These are phyloP conservation scores for Spathaspora hagerdaliae DNA, from an alignment of 805 yeast species.

Conservation along the genomic window DNA sequence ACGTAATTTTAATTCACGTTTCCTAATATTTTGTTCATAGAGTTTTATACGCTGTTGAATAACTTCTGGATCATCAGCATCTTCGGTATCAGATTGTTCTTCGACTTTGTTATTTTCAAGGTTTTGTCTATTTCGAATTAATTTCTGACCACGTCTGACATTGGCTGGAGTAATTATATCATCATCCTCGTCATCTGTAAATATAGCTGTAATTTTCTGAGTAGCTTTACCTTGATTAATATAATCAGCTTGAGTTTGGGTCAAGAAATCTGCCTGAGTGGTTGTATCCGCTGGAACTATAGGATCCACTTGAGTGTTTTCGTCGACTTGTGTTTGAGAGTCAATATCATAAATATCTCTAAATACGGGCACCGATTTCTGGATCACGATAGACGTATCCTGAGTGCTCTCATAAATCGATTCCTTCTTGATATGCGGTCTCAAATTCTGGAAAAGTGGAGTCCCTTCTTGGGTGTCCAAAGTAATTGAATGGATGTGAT, in stretches of 20 bases:
- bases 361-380: conserved; percentile 16
- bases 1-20: conserved; percentile 29
- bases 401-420: not conserved
- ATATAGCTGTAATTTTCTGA: not conserved
- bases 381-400: not conserved
- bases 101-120: not conserved
- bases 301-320: conserved; percentile 5
- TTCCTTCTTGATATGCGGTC: conserved; percentile 14
- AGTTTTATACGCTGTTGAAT: conserved; percentile 27
- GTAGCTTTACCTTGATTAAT: not conserved
- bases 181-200: conserved; percentile 13
- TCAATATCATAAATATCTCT: conserved; percentile 13
- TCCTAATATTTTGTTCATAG: conserved; percentile 36
- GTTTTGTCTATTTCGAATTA: conserved; percentile 13
- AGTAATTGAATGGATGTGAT: not conserved
- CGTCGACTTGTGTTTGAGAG: conserved; percentile 23
- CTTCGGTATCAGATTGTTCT: conserved; percentile 18
- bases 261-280: conserved; percentile 1
- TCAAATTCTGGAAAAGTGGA: conserved; percentile 22
- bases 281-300: conserved; percentile 1
- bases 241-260: conserved; percentile 1
- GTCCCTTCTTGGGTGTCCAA: not conserved
- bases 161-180: conserved; percentile 24
- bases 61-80: conserved; percentile 20
- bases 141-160: conserved; percentile 19